Evolutionary conservation across 352 stramenopile species (phyloP).

Genomic region (Phytophthora tentaculata): DNA sequence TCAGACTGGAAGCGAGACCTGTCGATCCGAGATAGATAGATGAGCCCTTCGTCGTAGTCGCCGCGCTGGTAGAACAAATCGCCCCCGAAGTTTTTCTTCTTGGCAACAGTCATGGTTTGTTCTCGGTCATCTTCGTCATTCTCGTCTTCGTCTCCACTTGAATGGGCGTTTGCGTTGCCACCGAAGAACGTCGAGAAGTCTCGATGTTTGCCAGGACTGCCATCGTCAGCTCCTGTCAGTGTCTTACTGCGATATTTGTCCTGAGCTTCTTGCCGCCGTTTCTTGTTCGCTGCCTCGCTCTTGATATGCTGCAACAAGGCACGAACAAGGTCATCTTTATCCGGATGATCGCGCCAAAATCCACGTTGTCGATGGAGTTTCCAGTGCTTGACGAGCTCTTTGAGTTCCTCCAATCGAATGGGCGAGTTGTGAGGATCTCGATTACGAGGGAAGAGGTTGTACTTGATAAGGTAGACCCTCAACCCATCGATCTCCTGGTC

Average conservation of each 20-base stretch:
- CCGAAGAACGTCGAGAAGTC: conserved; percentile 73
- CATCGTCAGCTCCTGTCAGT: conserved; percentile 23
- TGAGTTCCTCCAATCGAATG: conserved; percentile 90
- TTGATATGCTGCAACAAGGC: conserved; percentile 87
- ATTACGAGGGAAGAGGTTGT: conserved; percentile 87
- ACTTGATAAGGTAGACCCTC: conserved; percentile 87
- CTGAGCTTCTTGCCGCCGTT: conserved; percentile 78
- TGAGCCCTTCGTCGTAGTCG: conserved; percentile 85
- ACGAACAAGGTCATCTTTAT: conserved; percentile 91
- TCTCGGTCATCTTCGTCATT: conserved; percentile 30
- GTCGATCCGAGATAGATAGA: conserved; percentile 87
- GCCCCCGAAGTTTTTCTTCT: conserved; percentile 60
- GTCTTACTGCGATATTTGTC: conserved; percentile 74
- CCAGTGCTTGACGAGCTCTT: conserved; percentile 92
- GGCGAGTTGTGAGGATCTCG: conserved; percentile 86
- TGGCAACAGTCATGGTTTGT: conserved; percentile 35
- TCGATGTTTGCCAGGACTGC: conserved; percentile 47
- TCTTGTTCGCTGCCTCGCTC: conserved; percentile 82
- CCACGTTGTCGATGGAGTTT: conserved; percentile 89
- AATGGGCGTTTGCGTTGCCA: conserved; percentile 8
- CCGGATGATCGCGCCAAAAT: conserved; percentile 90
- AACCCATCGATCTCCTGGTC: conserved; percentile 88
- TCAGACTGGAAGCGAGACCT: conserved; percentile 68
- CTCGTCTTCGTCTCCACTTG: conserved; percentile 11
- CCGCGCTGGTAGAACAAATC: conserved; percentile 89